Conservation (phyloP, 345 rosid genomes). For the Lepidium sativum region DNA sequence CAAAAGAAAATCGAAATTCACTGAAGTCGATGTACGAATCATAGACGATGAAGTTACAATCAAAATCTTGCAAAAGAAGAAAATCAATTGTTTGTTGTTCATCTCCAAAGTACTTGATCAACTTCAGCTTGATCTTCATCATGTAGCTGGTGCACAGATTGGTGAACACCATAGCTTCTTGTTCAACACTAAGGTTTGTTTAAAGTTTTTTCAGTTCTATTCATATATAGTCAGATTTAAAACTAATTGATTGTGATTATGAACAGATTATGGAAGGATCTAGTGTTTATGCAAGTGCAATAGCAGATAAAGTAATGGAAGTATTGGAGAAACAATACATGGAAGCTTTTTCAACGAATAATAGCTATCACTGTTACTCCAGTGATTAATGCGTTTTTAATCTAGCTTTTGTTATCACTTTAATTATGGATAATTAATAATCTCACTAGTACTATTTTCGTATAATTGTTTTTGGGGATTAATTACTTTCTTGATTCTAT, state of each 20-base stretch:
- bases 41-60: constrained; percentile 67
- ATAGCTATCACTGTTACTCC: constrained; percentile 23
- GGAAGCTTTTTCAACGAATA: constrained; percentile 30
- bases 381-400: constrained; percentile 13
- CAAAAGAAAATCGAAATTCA: constrained; percentile 66
- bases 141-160: constrained; percentile 69
- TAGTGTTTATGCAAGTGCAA: constrained; percentile 47
- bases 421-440: constrained; percentile 1
- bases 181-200: constrained; percentile 62
- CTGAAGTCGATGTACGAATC: constrained; percentile 74
- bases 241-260: background rate
- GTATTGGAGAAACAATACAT: constrained; percentile 56
- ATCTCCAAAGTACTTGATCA: constrained; percentile 67
- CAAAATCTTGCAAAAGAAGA: constrained; percentile 66
- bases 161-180: constrained; percentile 69
- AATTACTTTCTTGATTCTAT: background rate
- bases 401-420: background rate
- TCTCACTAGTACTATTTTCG: constrained; percentile 5
- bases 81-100: constrained; percentile 50
- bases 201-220: too few species aligned
- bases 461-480: background rate
- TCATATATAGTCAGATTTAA: too few species aligned
- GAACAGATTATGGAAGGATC: constrained; percentile 28
- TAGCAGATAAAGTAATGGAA: constrained; percentile 73
- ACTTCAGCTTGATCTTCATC: constrained; percentile 67